These are phyloP conservation scores for Cicer arietinum DNA, from an alignment of 306 rosid species.

Conservation along the genomic window DNA sequence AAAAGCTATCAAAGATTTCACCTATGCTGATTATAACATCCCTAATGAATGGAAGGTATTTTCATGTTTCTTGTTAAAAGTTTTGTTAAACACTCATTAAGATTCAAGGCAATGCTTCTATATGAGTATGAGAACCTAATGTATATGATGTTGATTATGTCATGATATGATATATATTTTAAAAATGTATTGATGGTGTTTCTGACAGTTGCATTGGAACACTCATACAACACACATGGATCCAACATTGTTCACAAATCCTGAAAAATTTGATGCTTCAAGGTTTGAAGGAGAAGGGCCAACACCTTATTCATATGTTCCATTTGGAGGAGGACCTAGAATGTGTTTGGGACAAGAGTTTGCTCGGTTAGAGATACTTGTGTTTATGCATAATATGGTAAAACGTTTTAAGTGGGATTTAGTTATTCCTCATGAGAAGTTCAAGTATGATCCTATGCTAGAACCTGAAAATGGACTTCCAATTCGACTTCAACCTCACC, in stretches of 20 bases:
- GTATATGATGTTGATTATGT: constrained; percentile 12
- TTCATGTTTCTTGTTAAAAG: not conserved
- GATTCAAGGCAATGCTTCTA: too few species aligned
- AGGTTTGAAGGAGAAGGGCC: constrained; percentile 60
- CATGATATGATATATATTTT: constrained; percentile 3
- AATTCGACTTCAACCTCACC: constrained; percentile 50
- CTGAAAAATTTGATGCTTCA: constrained; percentile 57
- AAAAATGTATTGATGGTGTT: not conserved
- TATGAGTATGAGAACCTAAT: too few species aligned
- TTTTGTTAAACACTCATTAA: too few species aligned
- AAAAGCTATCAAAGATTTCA: constrained; percentile 53
- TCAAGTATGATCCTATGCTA: constrained; percentile 58
- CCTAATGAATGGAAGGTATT: constrained; percentile 70
- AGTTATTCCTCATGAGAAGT: constrained; percentile 48
- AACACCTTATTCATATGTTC: constrained; percentile 53
- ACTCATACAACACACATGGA: constrained; percentile 52
- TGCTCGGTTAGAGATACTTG: constrained; percentile 58
- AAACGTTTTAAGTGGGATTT: constrained; percentile 59
- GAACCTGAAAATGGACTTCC: constrained; percentile 53
- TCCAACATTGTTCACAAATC: constrained; percentile 47
- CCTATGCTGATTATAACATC: constrained; percentile 56
- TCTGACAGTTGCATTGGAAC: constrained; percentile 57
- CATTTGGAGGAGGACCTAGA: constrained; percentile 69
- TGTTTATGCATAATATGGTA: constrained; percentile 57
- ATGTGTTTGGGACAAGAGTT: constrained; percentile 68